Conservation (phyloP, 805 yeast species). For the Barnettozyma sp. region DNA sequence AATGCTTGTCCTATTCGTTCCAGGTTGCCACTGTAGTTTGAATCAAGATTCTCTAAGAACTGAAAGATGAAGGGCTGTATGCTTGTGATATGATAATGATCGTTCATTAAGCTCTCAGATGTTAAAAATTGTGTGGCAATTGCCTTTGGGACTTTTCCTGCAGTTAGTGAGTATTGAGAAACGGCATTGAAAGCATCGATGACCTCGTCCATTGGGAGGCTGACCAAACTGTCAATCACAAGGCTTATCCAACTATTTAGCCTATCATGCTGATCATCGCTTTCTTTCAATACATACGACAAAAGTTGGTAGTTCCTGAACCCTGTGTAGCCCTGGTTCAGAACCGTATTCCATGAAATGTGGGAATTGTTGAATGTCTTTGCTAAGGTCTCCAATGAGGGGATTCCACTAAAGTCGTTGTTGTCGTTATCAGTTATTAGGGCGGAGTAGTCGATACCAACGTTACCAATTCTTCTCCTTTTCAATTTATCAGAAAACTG, state of each 20-base stretch:
- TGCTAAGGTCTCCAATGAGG: conserved; percentile 8
- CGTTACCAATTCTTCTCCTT: conserved; percentile 10
- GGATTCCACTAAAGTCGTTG: conserved; percentile 5
- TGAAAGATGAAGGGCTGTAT: conserved; percentile 6
- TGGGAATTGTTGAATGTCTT: conserved; percentile 3
- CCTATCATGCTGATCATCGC: neutral
- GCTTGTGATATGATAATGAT: too few relatives aligned
- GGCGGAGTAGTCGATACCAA: conserved; percentile 7
- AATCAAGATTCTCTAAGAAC: conserved; percentile 9
- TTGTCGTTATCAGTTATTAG: conserved; percentile 1
- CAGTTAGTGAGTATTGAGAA: conserved; percentile 6
- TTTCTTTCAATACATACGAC: conserved; percentile 6
- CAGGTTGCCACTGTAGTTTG: conserved; percentile 2
- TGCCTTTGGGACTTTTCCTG: conserved; percentile 9
- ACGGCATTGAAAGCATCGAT: conserved; percentile 6
- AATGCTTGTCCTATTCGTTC: conserved; percentile 4
- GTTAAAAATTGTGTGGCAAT: conserved; percentile 8
- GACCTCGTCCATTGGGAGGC: neutral
- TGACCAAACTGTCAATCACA: conserved; percentile 7
- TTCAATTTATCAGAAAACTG: conserved; percentile 15
- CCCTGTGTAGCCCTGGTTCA: too few relatives aligned
- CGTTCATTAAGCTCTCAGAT: conserved; percentile 3
- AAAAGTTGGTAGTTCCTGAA: conserved; percentile 7
- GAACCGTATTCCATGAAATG: conserved; percentile 9
- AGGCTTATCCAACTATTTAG: conserved; percentile 13